Conservation (phyloP, 2,329 filamentous ascomycete genomes). For the Arthrobotrys sphaeroides region DNA sequence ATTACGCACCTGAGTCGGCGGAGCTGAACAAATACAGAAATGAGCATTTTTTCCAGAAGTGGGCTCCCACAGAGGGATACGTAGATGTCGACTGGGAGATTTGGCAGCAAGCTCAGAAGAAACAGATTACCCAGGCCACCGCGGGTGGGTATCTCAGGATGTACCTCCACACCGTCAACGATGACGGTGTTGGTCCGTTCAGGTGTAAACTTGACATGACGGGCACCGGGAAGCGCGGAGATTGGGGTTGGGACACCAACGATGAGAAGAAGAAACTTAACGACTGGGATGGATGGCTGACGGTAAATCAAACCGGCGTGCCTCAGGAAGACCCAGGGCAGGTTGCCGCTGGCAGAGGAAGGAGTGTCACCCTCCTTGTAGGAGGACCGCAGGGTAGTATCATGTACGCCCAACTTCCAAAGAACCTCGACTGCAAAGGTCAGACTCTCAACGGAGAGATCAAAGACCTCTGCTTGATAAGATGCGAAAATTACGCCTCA, state of each 20-base stretch:
- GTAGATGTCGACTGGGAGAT: constrained; percentile 3
- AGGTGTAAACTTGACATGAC: constrained; percentile 4
- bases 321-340: background rate
- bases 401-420: background rate
- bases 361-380: background rate
- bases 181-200: constrained; percentile 3
- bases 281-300: constrained; percentile 13
- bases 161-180: constrained; percentile 6
- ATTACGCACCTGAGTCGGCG: background rate
- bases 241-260: background rate
- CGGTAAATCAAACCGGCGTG: background rate
- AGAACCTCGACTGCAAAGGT: constrained; percentile 2
- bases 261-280: background rate
- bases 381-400: background rate
- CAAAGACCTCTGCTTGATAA: background rate
- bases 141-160: constrained; percentile 3
- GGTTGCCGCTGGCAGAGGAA: background rate
- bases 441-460: constrained; percentile 1
- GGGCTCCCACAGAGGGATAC: background rate
- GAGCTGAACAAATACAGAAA: background rate
- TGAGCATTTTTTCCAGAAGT: background rate
- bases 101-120: constrained; percentile 7
- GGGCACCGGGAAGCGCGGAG: background rate
- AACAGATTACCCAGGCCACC: background rate
- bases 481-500: background rate